phyloP scores from a whole-genome alignment of 2,329 filamentous ascomycete genomes.

The Aspergillus sp. region DNA sequence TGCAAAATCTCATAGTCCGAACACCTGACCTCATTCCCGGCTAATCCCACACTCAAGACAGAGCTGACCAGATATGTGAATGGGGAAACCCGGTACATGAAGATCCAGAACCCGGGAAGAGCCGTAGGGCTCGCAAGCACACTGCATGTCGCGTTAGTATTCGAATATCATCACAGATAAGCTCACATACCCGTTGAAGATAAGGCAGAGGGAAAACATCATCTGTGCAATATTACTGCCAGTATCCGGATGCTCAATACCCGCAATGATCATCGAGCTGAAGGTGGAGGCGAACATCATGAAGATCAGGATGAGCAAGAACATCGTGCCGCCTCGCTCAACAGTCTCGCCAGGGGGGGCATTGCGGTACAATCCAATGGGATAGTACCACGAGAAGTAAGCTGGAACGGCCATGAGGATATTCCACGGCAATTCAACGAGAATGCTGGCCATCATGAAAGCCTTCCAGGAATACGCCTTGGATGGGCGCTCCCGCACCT shows the following conservation, averaged over 20 bases:
- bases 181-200: slow-evolving; percentile 50
- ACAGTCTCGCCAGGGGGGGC: slow-evolving; percentile 33
- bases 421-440: slow-evolving; percentile 66
- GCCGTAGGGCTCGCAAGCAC: slow-evolving; percentile 60
- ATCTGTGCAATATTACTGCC: slow-evolving; percentile 62
- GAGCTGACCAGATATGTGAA: slow-evolving; percentile 61
- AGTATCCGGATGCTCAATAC: slow-evolving; percentile 64
- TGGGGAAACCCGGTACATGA: slow-evolving; percentile 69
- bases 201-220: slow-evolving; percentile 55
- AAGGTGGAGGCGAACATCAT: slow-evolving; percentile 70
- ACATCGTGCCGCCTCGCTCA: slow-evolving; percentile 61
- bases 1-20: slow-evolving; percentile 33
- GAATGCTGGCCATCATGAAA: slow-evolving; percentile 67
- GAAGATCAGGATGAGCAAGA: slow-evolving; percentile 64
- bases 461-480: slow-evolving; percentile 71
- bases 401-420: slow-evolving; percentile 58
- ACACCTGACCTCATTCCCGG: slow-evolving; percentile 30
- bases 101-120: slow-evolving; percentile 72
- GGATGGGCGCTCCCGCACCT: slow-evolving; percentile 57
- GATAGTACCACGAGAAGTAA: slow-evolving; percentile 67
- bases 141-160: slow-evolving; percentile 28
- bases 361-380: slow-evolving; percentile 48
- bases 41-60: slow-evolving; percentile 36
- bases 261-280: slow-evolving; percentile 69
- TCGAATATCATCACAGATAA: background rate